These are phyloP conservation scores for Irineochytrium annulatum DNA, from an alignment of 192 early-diverging fungal species.

Conservation along the genomic window DNA sequence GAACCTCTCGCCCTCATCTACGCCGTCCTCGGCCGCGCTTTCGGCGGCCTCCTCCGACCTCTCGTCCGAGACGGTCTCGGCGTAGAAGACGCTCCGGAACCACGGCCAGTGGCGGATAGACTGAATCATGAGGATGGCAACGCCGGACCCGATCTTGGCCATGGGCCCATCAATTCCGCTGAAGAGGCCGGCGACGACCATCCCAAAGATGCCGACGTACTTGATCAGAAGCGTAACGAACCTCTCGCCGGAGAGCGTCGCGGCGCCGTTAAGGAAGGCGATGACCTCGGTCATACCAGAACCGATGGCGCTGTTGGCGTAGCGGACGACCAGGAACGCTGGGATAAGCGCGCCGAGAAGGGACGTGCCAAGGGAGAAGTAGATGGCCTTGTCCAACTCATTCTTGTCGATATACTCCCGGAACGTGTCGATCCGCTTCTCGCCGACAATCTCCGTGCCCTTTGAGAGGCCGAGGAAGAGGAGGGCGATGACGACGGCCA, in stretches of 20 bases:
- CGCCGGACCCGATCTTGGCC: constrained; percentile 28
- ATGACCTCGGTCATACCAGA: constrained; percentile 41
- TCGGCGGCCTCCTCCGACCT: background rate
- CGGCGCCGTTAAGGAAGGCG: constrained; percentile 34
- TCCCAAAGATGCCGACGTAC: constrained; percentile 22
- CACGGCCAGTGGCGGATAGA: too few relatives aligned
- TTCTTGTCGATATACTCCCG: constrained; percentile 16
- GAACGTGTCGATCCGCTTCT: constrained; percentile 22
- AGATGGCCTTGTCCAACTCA: constrained; percentile 10
- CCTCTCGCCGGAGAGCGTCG: constrained; percentile 12
- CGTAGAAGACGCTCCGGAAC: too few relatives aligned
- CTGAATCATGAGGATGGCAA: constrained; percentile 27
- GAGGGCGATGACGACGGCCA: constrained; percentile 17
- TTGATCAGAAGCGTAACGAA: constrained; percentile 2
- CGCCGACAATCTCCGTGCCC: constrained; percentile 27
- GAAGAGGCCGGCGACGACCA: constrained; percentile 15
- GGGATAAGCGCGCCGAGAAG: constrained; percentile 2
- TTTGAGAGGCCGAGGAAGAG: constrained; percentile 24
- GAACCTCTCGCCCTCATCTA: too few relatives aligned
- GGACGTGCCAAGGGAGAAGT: constrained; percentile 27
- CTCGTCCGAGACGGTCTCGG: too few relatives aligned
- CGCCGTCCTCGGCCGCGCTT: constrained; percentile 12
- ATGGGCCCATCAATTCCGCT: constrained; percentile 37
- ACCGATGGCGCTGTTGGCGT: constrained; percentile 23
- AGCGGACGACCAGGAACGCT: background rate